phyloP scores from a whole-genome alignment of 257 asterid genomes.

The Leonotis leonurus region DNA sequence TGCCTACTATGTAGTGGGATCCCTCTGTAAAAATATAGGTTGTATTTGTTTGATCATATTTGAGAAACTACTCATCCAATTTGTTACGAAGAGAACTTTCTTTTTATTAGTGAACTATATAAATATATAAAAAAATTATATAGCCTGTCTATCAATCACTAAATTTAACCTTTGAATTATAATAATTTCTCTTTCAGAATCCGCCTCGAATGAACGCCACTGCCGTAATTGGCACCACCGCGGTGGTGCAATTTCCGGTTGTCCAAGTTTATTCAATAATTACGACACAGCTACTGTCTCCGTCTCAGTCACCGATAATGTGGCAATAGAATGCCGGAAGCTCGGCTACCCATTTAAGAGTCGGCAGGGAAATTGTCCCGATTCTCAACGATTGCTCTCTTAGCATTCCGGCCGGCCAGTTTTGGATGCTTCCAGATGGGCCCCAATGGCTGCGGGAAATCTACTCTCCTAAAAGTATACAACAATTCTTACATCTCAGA shows the following conservation, averaged over 20 bases:
- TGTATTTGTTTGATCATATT: constrained; percentile 11
- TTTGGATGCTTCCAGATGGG: constrained; percentile 99
- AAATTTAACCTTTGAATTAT: too few relatives aligned
- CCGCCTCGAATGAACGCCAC: constrained; percentile 20
- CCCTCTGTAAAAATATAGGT: constrained; percentile 27
- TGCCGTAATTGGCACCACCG: constrained; percentile 31
- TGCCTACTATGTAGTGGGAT: neutral
- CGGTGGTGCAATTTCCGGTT: constrained; percentile 32
- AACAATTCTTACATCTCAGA: neutral
- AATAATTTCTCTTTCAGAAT: too few relatives aligned
- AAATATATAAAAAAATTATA: too few relatives aligned
- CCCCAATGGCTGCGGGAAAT: constrained; percentile 92
- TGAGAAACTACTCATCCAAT: neutral
- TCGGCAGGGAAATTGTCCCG: constrained; percentile 47
- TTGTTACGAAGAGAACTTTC: too few relatives aligned
- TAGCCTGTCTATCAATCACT: too few relatives aligned
- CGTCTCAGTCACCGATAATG: constrained; percentile 19
- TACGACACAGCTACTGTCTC: neutral
- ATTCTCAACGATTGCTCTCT: constrained; percentile 74
- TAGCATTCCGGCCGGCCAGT: constrained; percentile 71
- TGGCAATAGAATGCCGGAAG: constrained; percentile 58
- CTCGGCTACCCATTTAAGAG: constrained; percentile 49
- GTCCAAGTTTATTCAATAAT: constrained; percentile 23
- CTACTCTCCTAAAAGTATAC: constrained; percentile 77
- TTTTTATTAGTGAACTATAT: too few relatives aligned